Percentiles rank a stretch among this genome's conserved stretches.
These are phyloP conservation scores for Moricandia arvensis DNA, from an alignment of 345 rosid genomes.

Conservation along the genomic window DNA sequence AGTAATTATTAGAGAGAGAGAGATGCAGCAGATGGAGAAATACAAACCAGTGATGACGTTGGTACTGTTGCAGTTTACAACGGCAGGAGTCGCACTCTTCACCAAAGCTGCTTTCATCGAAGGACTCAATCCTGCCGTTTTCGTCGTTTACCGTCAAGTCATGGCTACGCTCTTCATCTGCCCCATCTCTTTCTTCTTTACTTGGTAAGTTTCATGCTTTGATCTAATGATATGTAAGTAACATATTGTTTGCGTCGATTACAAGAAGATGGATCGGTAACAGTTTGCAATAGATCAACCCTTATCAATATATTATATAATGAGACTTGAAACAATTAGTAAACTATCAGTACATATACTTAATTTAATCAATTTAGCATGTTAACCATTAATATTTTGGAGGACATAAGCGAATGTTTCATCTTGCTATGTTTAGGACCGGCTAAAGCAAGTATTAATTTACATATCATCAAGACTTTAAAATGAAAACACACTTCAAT, in stretches of 20 bases:
- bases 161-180: conserved; percentile 41
- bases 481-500: not conserved
- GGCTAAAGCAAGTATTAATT: not conserved
- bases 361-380: not conserved
- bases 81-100: conserved; percentile 39
- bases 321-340: not conserved
- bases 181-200: conserved; percentile 39
- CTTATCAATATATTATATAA: not conserved
- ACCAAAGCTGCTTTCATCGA: conserved; percentile 39
- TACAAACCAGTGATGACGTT: conserved; percentile 42
- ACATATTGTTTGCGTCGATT: not conserved
- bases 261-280: not conserved
- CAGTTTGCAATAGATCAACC: not conserved
- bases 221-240: not conserved
- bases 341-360: too few relatives aligned
- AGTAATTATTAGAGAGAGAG: not conserved
- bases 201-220: conserved; percentile 16
- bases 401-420: not conserved
- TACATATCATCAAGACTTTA: not conserved
- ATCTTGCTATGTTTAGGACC: not conserved
- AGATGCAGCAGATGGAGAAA: conserved; percentile 15
- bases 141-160: conserved; percentile 48
- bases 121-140: conserved; percentile 42
- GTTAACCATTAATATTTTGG: not conserved
- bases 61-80: conserved; percentile 27